These are phyloP conservation scores for Lachnellula willkommii DNA, from an alignment of 2,329 filamentous ascomycete genomes.

Conservation along the genomic window DNA sequence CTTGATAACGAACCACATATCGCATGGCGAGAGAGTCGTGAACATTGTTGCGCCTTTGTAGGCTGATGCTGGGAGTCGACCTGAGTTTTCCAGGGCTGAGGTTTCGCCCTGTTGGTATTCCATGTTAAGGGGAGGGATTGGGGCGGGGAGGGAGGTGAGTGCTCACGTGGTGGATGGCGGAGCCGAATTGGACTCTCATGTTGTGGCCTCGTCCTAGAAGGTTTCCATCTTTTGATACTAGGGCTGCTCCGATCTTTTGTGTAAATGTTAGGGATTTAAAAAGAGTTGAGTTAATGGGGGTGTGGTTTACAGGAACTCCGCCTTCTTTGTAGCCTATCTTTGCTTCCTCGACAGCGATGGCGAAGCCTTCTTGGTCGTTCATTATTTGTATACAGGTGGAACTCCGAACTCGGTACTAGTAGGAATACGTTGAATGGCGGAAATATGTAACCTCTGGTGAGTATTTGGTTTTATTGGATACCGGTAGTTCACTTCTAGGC, in stretches of 20 bases:
- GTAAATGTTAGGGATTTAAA: background rate
- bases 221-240: slow-evolving; percentile 64
- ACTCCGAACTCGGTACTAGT: background rate
- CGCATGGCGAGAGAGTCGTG: slow-evolving; percentile 72
- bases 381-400: slow-evolving; percentile 19
- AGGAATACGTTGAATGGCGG: too few species aligned
- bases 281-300: background rate
- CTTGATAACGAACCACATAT: slow-evolving; percentile 53
- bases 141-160: background rate
- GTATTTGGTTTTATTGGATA: background rate
- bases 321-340: slow-evolving; percentile 41
- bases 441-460: background rate
- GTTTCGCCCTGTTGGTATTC: slow-evolving; percentile 61
- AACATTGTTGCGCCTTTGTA: slow-evolving; percentile 77
- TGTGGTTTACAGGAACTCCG: slow-evolving; percentile 41
- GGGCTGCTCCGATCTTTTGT: slow-evolving; percentile 46
- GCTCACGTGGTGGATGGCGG: slow-evolving; percentile 65
- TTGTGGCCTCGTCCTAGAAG: slow-evolving; percentile 70
- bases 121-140: background rate
- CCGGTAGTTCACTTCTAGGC: background rate
- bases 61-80: slow-evolving; percentile 61
- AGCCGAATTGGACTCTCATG: slow-evolving; percentile 67
- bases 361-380: slow-evolving; percentile 39
- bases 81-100: slow-evolving; percentile 68
- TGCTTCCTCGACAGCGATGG: slow-evolving; percentile 45